Conservation (phyloP, 2,329 filamentous ascomycete genomes). For the Apiospora phragmitis region DNA sequence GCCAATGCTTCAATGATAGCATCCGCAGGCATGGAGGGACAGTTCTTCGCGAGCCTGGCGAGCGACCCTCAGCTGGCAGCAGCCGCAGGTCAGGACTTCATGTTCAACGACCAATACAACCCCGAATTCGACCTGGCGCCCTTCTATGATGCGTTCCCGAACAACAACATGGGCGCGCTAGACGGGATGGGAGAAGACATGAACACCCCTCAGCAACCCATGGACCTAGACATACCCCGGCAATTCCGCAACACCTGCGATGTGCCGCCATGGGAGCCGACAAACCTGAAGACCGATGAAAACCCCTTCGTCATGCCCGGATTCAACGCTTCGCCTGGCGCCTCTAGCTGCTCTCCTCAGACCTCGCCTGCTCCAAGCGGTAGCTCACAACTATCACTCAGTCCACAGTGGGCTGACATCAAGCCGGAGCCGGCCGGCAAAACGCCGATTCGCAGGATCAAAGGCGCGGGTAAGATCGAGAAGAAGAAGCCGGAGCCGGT, state of each 20-base stretch:
- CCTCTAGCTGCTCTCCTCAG: background rate
- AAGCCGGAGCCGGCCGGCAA: conserved; percentile 26
- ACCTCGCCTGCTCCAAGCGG: conserved; percentile 14
- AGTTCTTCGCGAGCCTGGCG: conserved; percentile 28
- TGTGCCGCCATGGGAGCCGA: conserved; percentile 44
- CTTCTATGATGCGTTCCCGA: conserved; percentile 32
- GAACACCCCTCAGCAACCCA: conserved; percentile 27
- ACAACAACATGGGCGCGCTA: conserved; percentile 28
- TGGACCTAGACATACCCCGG: conserved; percentile 39
- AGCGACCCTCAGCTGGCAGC: background rate
- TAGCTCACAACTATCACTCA: conserved; percentile 24
- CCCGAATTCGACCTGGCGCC: conserved; percentile 20
- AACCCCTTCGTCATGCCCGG: conserved; percentile 36
- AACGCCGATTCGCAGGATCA: conserved; percentile 43
- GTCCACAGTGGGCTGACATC: conserved; percentile 26
- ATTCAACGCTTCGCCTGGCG: conserved; percentile 19
- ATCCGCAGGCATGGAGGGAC: conserved; percentile 26
- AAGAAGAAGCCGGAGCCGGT: conserved; percentile 44
- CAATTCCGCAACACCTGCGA: conserved; percentile 37
- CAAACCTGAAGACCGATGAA: conserved; percentile 34
- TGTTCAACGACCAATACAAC: conserved; percentile 37
- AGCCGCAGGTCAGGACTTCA: conserved; percentile 36
- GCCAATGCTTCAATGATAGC: conserved; percentile 12
- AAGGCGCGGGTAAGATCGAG: conserved; percentile 39
- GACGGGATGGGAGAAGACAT: conserved; percentile 31